Evolutionary conservation across 345 rosid species (phyloP).

Genomic region (Gynandropsis gynandra): DNA sequence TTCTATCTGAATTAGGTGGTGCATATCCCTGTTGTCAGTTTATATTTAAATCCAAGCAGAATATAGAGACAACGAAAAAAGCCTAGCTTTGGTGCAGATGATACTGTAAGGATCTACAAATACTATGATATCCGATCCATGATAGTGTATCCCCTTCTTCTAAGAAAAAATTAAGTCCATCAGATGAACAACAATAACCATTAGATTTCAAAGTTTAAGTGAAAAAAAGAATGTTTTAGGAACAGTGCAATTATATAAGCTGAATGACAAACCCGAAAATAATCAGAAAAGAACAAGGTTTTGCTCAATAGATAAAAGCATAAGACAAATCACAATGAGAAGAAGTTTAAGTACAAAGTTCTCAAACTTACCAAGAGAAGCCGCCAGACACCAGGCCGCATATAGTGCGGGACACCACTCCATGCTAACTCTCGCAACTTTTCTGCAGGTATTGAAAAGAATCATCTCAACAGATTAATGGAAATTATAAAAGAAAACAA

Average conservation of each 20-base stretch:
- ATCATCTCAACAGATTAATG: not conserved
- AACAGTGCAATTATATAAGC: too few species aligned
- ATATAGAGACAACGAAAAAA: too few species aligned
- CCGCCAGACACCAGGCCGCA: constrained; percentile 90
- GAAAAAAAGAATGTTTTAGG: too few species aligned
- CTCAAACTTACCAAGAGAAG: constrained; percentile 78
- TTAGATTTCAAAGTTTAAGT: too few species aligned
- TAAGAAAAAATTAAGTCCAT: not conserved
- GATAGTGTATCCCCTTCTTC: not conserved
- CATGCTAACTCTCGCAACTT: constrained; percentile 85
- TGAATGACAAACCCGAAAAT: too few species aligned
- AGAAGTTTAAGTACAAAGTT: not conserved
- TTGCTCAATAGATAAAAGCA: too few species aligned
- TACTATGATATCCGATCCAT: not conserved
- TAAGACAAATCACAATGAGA: too few species aligned
- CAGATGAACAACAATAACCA: too few species aligned
- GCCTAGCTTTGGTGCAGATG: constrained; percentile 8
- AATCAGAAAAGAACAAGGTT: not conserved
- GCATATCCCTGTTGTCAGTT: constrained; percentile 99
- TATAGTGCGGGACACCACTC: constrained; percentile 93
- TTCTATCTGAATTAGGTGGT: constrained; percentile 99
- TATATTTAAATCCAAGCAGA: constrained; percentile 47
- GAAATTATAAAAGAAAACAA: too few species aligned
- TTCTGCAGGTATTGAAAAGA: constrained; percentile 37
- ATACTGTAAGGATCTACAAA: not conserved